Base-by-base conservation (phyloP, 306 rosid genomes). In the Phaseolus lunatus region DNA sequence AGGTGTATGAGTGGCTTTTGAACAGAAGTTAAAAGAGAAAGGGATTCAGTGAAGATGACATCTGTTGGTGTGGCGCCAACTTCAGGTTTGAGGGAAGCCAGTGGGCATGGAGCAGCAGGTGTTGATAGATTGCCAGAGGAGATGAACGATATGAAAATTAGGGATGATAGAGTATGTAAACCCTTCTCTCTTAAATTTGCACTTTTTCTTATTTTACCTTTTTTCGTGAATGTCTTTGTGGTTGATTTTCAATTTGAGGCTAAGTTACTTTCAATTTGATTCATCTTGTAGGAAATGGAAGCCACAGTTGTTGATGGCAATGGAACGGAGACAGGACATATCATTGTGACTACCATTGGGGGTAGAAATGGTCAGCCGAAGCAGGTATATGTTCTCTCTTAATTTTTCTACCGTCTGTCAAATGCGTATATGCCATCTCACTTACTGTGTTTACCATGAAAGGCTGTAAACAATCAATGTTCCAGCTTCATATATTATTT, bases 291-390 rank as follows among this genome's bases (percentile, higher is more conserved):
- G 98, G 98, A 94, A 79, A 89, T 92, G 91, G 98, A 90, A 88
- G 94, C 95, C 33, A 85, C 97, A 0, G 88, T 92, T 37, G 92
- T 94, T 44, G 96, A 92, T 80, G 98, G 97, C 61, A 94, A 94
- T 49, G 98, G 97, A 82, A 94, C 98, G 1, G 97, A 94, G 85
- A 79, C 97, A 0, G 97, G 98, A 45, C 98, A 94, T 84, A 92
- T 94, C 44, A 94, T 94, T 76, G 98, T 94, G 81, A 94, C 98
- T 37, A 92, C 97, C 24, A 90, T 94, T 78, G 98, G 98, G 24
- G 98, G 98, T 76, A 88, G 93, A 90, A 90, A 92, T 82, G 98
- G 97, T 82, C 94, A 90, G 81, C 93, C 98, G 9, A 94, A 92
- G 88, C 96, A 90, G 98, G 98, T 89, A 76, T 58, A 62, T 64